Base-by-base conservation (phyloP, 805 yeast species). In the Suhomyces tanzawaensis region DNA sequence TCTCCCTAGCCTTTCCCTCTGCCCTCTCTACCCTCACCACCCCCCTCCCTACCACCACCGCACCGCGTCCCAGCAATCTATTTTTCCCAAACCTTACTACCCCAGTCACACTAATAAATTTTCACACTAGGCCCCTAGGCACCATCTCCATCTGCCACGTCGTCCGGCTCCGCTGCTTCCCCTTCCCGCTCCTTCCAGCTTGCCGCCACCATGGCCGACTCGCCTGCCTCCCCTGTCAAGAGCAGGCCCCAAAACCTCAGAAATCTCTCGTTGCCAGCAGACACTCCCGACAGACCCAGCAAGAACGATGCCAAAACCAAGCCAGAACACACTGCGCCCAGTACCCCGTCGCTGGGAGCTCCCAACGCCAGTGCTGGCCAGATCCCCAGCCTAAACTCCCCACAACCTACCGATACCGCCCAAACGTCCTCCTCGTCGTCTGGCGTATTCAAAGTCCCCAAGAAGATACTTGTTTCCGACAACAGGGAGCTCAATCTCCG, bases 371-470 rank as follows among this genome's bases (percentile, higher is more conserved):
- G 23, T 9, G 7, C 27, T 13, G 13, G 12, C 27, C 12, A 24
- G 7, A 8, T 5, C 27, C 7, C 27, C 27, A 12, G 13, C 13
- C 12, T 8, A 9, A 8, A 8, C 27, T 9, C 13, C 27, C 14
- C 14, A 9, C 7, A 24, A 5, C 7, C 14, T 19, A 7, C 7
- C 12, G 27, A 24, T 5, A 8, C 27, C 27, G n/a, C 27, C 13
- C 12, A 7, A 5, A 13, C 13, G n/a, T 9, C 27, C 30, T 15
- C 42, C 12, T 23, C 22, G 11, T 19, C 42, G n/a, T 39, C 46
- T 1, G 44, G 44, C 11, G 36, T 42, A 8, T 44, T 44, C 35
- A 45, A 42, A 27, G 47, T 45, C 7, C 48, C 48, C 23, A 42
- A 43, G 16, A 35, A 44, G 22, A 40, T 42, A 23, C 38, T 45